Evolutionary conservation across 2,329 filamentous ascomycete genomes (phyloP), one percentile per base, ranked within the genome.

Genomic region (Aspergillus sp.): DNA sequence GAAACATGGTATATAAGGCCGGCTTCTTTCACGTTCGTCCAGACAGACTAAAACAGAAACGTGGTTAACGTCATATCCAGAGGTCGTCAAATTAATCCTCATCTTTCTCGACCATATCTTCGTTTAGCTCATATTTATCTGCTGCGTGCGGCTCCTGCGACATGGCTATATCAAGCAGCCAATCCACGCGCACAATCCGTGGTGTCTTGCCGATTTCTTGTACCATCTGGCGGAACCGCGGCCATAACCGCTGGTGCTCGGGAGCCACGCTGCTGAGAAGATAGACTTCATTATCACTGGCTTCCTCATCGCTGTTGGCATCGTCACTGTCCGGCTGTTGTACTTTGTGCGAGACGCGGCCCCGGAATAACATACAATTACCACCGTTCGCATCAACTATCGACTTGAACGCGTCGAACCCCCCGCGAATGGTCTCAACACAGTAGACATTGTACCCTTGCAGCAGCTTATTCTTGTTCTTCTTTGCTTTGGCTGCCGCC

Each of bases 351-450:
- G 82, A 83, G 51, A 85, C 81, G 12, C 87, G 81, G 5, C 85
- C 86, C 29, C 80, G 79, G 70, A 89, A 97, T 26, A 86, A 70
- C 60, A 82, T 77, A 65, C 91, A 94, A 28, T 82, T 80, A 27
- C 90, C 93, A 9, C 91, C 89, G 64, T 98, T 98, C 48, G 87
- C 84, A 62, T 86, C 81, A 43, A 91, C 85, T 54, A 98, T 96
- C 34, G 82, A 78, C 60, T 85, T 85, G 73, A 88, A 97, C 44
- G 86, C 90, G 1, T 91, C 87, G 41, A 83, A 81, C 0, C 89
- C 89, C 52, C 91, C 90, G 35, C 79, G 80, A 50, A 97, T 84
- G 36, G 80, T 79, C 38, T 85, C 79, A 0, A 89, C 88, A 63
- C 89, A 94, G 71, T 93, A 97, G 29, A 98, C 81, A 2, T 83